Evolutionary conservation across 164 flowering plant genomes (phyloP).

Genomic region (Tetrastigma voinierianum): DNA sequence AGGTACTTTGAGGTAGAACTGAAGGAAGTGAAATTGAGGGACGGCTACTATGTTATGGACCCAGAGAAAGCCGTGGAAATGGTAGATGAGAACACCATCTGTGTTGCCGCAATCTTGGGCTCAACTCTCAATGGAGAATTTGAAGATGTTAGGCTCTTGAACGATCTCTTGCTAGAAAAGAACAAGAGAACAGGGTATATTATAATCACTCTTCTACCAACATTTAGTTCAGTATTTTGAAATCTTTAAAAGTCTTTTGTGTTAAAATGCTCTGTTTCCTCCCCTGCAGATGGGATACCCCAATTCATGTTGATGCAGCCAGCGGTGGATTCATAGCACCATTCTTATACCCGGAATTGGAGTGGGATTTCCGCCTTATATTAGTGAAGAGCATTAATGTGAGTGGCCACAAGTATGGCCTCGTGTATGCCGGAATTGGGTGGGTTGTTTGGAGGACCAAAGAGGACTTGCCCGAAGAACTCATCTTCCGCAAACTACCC

Average conservation of each 20-base stretch:
- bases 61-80: conserved; percentile 37
- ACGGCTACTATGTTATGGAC: conserved; percentile 48
- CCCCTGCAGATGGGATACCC: conserved; percentile 35
- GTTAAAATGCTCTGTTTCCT: neutral
- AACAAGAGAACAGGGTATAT: conserved; percentile 37
- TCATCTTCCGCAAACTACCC: conserved; percentile 36
- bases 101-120: conserved; percentile 36
- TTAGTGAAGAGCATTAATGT: conserved; percentile 44
- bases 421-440: conserved; percentile 36
- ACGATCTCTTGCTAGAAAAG: conserved; percentile 32
- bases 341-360: conserved; percentile 33
- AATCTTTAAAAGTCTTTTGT: neutral
- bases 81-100: conserved; percentile 42
- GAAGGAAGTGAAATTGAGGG: conserved; percentile 43
- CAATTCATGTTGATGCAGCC: conserved; percentile 43
- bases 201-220: neutral
- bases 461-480: conserved; percentile 38
- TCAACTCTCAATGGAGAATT: conserved; percentile 41
- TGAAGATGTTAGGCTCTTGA: conserved; percentile 41
- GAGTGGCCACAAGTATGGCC: conserved; percentile 39
- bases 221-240: neutral
- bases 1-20: conserved; percentile 45
- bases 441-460: conserved; percentile 39
- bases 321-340: conserved; percentile 44
- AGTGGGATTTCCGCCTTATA: conserved; percentile 41